A percentile compares a stretch with the other conserved stretches of the same genome.
phyloP scores from a whole-genome alignment of 176 grass and related monocot genomes.

The Tuctoria greenei region DNA sequence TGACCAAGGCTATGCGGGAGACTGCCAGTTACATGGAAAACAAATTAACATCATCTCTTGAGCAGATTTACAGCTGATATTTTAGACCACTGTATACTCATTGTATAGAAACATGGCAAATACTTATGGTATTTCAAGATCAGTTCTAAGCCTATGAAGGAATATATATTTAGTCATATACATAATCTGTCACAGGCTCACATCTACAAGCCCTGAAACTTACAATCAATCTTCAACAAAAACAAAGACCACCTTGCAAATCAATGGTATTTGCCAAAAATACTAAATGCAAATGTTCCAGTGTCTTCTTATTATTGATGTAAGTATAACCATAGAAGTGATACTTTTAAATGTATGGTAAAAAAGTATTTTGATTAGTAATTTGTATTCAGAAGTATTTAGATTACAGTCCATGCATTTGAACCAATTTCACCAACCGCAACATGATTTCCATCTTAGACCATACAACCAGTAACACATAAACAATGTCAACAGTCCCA shows the following conservation, averaged over 20 bases:
- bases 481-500: background rate
- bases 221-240: background rate
- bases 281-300: background rate
- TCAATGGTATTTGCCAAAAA: background rate
- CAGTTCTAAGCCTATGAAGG: background rate
- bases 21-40: constrained; percentile 44
- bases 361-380: too few relatives aligned
- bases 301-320: too few relatives aligned
- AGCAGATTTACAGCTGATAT: background rate
- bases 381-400: too few relatives aligned
- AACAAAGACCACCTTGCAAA: background rate
- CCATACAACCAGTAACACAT: background rate
- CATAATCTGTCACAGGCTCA: background rate
- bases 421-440: background rate
- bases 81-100: background rate
- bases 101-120: background rate
- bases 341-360: background rate
- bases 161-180: background rate
- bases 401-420: background rate
- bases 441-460: background rate
- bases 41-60: background rate
- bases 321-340: background rate
- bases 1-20: constrained; percentile 88
- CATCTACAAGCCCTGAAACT: background rate
- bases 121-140: background rate